Conservation (phyloP, 805 yeast genomes). For the Hanseniaspora guilliermondii region DNA sequence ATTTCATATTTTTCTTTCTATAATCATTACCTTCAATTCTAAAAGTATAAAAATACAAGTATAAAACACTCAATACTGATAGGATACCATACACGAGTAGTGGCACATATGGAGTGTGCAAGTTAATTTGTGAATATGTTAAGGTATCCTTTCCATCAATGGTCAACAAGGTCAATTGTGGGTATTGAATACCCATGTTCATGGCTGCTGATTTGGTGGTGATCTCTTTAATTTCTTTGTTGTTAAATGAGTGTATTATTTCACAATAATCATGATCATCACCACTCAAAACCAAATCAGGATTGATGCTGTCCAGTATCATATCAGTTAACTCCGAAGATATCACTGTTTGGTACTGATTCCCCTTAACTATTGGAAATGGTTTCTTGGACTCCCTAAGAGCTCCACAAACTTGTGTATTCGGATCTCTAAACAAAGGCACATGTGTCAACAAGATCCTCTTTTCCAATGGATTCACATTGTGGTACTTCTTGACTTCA, state of each 20-base stretch:
- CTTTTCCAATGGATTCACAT: conserved; percentile 33
- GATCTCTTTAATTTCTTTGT: conserved; percentile 42
- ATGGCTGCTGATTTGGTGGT: conserved; percentile 83
- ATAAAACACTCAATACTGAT: not conserved
- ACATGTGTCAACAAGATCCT: conserved; percentile 72
- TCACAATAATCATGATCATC: conserved; percentile 97
- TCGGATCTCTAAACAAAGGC: conserved; percentile 65
- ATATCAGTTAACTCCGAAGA: conserved; percentile 46
- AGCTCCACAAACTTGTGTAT: conserved; percentile 58
- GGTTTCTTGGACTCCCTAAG: conserved; percentile 51
- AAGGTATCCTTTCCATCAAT: conserved; percentile 29
- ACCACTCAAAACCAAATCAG: conserved; percentile 68
- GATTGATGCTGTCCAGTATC: conserved; percentile 47
- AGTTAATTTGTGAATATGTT: conserved; percentile 37
- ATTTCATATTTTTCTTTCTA: not conserved
- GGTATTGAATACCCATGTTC: conserved; percentile 80
- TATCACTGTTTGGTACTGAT: conserved; percentile 84
- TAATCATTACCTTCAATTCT: not conserved
- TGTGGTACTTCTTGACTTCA: conserved; percentile 21
- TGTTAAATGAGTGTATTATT: conserved; percentile 37
- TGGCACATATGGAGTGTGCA: conserved; percentile 44
- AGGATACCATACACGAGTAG: conserved; percentile 16
- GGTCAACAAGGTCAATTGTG: conserved; percentile 66
- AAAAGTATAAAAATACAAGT: not conserved
- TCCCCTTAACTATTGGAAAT: conserved; percentile 64